Evolutionary conservation across 2,329 filamentous ascomycete species (phyloP).

Genomic region (Camillea tinctor): DNA sequence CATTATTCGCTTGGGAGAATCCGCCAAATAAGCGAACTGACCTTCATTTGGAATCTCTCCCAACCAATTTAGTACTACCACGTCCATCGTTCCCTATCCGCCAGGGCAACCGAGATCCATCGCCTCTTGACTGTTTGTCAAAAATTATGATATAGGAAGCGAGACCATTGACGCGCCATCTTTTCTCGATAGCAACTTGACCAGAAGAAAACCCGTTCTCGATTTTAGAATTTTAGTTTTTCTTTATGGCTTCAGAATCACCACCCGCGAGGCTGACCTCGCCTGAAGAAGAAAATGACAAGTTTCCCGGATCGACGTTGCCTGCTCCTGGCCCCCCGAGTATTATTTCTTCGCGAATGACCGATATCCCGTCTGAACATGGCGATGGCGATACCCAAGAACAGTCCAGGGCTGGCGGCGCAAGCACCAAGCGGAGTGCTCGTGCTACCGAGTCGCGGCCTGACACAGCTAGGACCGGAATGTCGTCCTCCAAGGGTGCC

Average conservation of each 20-base stretch:
- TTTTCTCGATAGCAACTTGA: neutral
- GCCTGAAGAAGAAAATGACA: constrained; percentile 37
- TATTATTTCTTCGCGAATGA: constrained; percentile 72
- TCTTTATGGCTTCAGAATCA: constrained; percentile 40
- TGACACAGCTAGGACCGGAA: constrained; percentile 52
- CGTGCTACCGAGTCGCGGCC: constrained; percentile 51
- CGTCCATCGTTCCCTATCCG: neutral
- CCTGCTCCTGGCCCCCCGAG: constrained; percentile 54
- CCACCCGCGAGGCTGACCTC: constrained; percentile 35
- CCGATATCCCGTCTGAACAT: constrained; percentile 60
- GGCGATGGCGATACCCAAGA: constrained; percentile 39
- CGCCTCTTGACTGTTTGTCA: neutral
- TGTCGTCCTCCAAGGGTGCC: constrained; percentile 47
- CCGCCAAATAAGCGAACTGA: neutral
- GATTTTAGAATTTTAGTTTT: neutral
- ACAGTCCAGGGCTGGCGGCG: constrained; percentile 26
- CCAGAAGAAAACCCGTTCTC: neutral
- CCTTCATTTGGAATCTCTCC: neutral
- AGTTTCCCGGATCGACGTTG: constrained; percentile 40
- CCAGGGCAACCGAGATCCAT: neutral
- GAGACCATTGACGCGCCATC: neutral
- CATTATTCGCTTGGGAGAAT: neutral
- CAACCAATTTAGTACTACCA: neutral
- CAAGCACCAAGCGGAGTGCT: constrained; percentile 33
- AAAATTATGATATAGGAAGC: neutral